A percentile compares a stretch with the other conserved stretches of the same genome.
phyloP scores from a whole-genome alignment of 2,329 filamentous ascomycete species.

The Corinectria fuckeliana region DNA sequence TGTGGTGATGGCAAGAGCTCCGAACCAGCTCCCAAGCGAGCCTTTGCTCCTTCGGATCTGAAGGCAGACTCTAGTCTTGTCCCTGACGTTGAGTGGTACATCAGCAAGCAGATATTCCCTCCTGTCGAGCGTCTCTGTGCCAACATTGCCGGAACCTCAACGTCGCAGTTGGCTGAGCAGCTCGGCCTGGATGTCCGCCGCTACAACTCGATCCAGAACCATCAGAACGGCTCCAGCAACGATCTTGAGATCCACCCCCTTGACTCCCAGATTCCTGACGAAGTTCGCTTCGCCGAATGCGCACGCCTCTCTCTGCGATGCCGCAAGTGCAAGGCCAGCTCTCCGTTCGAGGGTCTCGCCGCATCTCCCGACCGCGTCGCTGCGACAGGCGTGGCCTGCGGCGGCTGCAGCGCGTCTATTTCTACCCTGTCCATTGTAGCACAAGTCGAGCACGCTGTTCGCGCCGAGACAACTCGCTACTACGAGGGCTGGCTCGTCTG shows the following conservation, averaged over 20 bases:
- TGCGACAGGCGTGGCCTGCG: conserved; percentile 77
- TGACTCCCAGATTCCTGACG: conserved; percentile 92
- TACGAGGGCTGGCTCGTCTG: conserved; percentile 93
- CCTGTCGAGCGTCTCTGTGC: conserved; percentile 97
- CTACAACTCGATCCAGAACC: conserved; percentile 64
- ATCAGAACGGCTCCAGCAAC: conserved; percentile 58
- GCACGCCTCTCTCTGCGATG: conserved; percentile 79
- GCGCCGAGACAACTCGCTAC: conserved; percentile 79
- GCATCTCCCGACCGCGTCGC: conserved; percentile 66
- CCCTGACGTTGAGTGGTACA: conserved; percentile 96
- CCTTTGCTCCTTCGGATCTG: conserved; percentile 83
- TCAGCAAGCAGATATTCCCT: conserved; percentile 97
- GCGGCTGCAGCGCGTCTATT: conserved; percentile 70
- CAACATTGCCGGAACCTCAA: conserved; percentile 92
- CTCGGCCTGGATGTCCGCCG: conserved; percentile 89
- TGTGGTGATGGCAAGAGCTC: conserved; percentile 73
- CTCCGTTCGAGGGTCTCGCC: conserved; percentile 78
- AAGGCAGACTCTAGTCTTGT: conserved; percentile 77
- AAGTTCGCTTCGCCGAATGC: conserved; percentile 85
- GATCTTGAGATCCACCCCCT: conserved; percentile 84
- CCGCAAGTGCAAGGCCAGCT: conserved; percentile 75
- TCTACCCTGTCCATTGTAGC: conserved; percentile 78
- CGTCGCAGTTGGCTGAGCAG: conserved; percentile 88
- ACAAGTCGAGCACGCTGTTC: conserved; percentile 86
- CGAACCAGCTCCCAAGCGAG: conserved; percentile 83